A percentile compares a stretch with the other conserved stretches of the same genome.
These are phyloP conservation scores for Bruguiera gymnorhiza DNA, from an alignment of 345 rosid species.

Conservation along the genomic window DNA sequence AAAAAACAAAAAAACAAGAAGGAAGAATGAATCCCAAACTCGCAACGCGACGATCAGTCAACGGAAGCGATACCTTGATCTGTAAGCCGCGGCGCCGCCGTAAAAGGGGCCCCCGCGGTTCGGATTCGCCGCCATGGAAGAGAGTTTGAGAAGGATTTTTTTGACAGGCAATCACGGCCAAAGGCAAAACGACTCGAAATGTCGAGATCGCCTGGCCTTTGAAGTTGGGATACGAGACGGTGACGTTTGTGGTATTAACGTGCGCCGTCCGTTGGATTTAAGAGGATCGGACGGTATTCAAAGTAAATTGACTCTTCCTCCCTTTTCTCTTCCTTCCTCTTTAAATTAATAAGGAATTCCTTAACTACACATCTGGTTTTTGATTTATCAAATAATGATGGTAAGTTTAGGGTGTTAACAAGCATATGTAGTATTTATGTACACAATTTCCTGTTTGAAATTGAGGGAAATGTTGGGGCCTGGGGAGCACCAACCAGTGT, in stretches of 20 bases:
- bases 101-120: constrained; percentile 44
- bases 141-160: background rate
- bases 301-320: no score
- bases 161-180: no score
- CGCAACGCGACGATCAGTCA: background rate
- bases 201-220: background rate
- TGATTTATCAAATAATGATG: no score
- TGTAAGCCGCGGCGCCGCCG: constrained; percentile 64
- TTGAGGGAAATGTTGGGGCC: no score
- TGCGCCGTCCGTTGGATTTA: background rate
- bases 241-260: background rate
- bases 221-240: background rate
- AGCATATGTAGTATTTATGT: no score
- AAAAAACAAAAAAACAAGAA: background rate
- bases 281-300: background rate
- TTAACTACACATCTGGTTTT: no score
- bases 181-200: background rate
- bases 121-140: constrained; percentile 49
- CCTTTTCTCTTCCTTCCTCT: no score
- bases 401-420: no score
- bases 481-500: no score
- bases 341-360: no score
- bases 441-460: no score
- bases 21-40: background rate
- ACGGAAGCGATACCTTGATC: constrained; percentile 44